These are phyloP conservation scores for Polytolypa hystricis DNA, from an alignment of 2,329 filamentous ascomycete genomes.

Conservation along the genomic window DNA sequence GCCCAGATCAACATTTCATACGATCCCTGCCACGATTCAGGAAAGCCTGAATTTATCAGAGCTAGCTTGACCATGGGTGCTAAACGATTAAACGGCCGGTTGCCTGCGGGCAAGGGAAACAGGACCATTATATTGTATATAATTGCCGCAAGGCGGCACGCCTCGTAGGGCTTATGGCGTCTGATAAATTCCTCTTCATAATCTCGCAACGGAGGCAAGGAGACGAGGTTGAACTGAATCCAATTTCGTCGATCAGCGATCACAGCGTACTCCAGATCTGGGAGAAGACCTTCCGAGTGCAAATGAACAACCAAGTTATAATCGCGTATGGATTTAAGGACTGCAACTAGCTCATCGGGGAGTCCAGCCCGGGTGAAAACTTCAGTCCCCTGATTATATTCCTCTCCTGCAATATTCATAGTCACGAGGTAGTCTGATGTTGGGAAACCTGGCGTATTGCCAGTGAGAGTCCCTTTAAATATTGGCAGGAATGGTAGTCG, in stretches of 20 bases:
- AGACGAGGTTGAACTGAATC: conserved; percentile 26
- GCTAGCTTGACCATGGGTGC: conserved; percentile 17
- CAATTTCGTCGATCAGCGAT: conserved; percentile 29
- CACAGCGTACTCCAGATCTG: conserved; percentile 10
- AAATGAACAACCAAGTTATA: conserved; percentile 18
- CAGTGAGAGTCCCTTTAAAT: conserved; percentile 12
- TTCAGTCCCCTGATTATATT: too few species aligned
- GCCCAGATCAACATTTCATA: conserved; percentile 24
- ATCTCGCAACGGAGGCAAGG: conserved; percentile 18
- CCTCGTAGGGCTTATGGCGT: conserved; percentile 21
- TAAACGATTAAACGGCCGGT: conserved; percentile 24
- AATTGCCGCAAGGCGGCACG: conserved; percentile 25
- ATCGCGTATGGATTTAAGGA: conserved; percentile 17
- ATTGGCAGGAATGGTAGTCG: conserved; percentile 16
- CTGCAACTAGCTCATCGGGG: conserved; percentile 8
- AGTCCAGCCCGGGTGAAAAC: conserved; percentile 3
- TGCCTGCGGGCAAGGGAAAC: conserved; percentile 29
- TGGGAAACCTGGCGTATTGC: conserved; percentile 13
- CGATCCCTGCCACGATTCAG: conserved; percentile 15
- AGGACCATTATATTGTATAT: conserved; percentile 29
- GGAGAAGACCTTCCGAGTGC: conserved; percentile 14
- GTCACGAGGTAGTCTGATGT: too few species aligned
- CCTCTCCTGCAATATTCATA: too few species aligned
- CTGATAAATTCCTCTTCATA: conserved; percentile 9
- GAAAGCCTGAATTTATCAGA: conserved; percentile 16